Evolutionary conservation across 768 basidiomycete species (phyloP), one percentile per base, ranked within the genome.

Genomic region (Hericium erinaceus): DNA sequence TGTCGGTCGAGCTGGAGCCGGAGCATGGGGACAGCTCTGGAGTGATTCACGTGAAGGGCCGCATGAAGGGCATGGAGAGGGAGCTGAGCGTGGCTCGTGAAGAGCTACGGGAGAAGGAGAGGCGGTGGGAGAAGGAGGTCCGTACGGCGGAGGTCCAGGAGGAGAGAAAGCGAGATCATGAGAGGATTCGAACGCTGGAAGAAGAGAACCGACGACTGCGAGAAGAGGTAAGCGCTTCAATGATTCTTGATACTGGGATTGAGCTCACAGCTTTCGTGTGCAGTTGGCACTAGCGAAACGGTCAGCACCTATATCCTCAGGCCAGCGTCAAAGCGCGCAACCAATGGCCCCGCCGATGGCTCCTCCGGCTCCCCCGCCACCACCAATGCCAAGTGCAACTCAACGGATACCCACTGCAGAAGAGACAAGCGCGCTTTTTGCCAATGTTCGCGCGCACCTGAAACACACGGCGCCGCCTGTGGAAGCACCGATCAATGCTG

Each of bases 401-500:
- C 41, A 12, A 6, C 56, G 57, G 11, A 52, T 59, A 39, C 63
- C 70, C 48, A 33, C 60, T 4, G 64, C 74, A 59, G 64, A 65
- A 64, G 60, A 65, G 55, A 57, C 72, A 39, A 61, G 66, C 0
- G 48, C 66, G 9, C 75, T 84, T 44, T 85, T 88, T 56, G 72
- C 77, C 3, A 73, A 77, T 22, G 83, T 80, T 3, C 83, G 89
- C 2, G 89, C 2, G n/a, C 74, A 80, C 13, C 74, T 91, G 20
- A 85, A 83, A 53, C 80, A 76, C 26, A 76, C 78, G 5, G 75
- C 72, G 1, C 65, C 72, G 1, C 87, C 87, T 0, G 72, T 77
- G 16, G 87, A 89, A 67, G 81, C 81, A 0, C 84, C 87, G 0
- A 89, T 89, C 55, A 87, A 86, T 63, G 71, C 65, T 10, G 46